A percentile compares a stretch with the other conserved stretches of the same genome.
phyloP scores from a whole-genome alignment of 2,329 filamentous ascomycete genomes.

The Fusarium sp. region DNA sequence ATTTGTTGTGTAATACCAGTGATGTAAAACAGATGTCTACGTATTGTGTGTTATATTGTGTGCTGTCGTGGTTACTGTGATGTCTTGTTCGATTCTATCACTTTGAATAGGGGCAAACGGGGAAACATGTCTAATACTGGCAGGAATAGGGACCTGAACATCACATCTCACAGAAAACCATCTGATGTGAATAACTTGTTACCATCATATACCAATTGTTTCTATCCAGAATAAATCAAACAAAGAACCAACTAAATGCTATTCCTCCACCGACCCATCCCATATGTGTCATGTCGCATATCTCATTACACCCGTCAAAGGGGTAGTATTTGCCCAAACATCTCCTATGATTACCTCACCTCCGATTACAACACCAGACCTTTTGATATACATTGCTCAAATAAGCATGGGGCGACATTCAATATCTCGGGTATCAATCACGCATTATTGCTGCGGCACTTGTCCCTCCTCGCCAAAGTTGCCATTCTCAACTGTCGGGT shows the following conservation, averaged over 20 bases:
- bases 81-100: background rate
- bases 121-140: background rate
- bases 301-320: conserved; percentile 36
- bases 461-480: conserved; percentile 54
- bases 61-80: background rate
- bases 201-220: background rate
- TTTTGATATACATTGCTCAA: conserved; percentile 22
- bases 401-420: background rate
- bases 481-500: conserved; percentile 74
- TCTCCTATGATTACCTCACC: conserved; percentile 13
- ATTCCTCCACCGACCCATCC: conserved; percentile 16
- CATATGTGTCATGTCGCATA: conserved; percentile 37
- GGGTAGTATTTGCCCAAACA: background rate
- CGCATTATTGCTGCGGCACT: conserved; percentile 5
- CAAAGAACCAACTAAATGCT: conserved; percentile 13
- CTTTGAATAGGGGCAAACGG: background rate
- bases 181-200: background rate
- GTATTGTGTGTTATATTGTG: background rate
- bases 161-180: background rate
- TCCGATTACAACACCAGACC: background rate
- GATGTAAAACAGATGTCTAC: conserved; percentile 4
- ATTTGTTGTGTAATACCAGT: conserved; percentile 26
- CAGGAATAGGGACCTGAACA: background rate
- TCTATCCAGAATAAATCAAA: background rate
- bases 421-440: background rate